Evolutionary conservation across 352 stramenopile genomes (phyloP), one percentile per base, ranked within the genome.

Genomic region (Phytophthora podocarpi): DNA sequence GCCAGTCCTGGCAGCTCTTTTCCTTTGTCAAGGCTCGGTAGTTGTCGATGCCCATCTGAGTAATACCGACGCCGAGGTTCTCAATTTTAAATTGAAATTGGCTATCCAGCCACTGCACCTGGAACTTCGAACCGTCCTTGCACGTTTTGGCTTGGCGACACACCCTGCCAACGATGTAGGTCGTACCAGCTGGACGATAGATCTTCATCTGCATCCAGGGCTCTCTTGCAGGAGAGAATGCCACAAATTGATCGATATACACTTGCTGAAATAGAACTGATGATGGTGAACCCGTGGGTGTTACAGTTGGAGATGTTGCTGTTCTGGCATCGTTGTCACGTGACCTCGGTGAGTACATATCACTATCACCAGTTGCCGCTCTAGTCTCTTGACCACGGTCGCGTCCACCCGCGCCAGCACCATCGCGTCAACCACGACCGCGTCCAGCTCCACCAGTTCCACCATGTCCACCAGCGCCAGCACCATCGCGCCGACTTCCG

Each of bases 221-320:
- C 20, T 52, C 27, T 13, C 18, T 52, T 3, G 18, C 18, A 4
- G 45, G 28, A 18, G 16, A 28, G 18, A 30, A 52, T 3, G 30
- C 30, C 28, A 39, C 45, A 20, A 39, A 23, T 52, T 52, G n/a
- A 28, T 37, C 45, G 18, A 52, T 41, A 20, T 31, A 52, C 18
- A 52, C 24, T 12, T 49, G 5, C 4, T 49, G 27, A n/a, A 49
- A 15, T 16, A 49, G 26, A 16, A 16, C n/a, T 4, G 36, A n/a
- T n/a, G n/a, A n/a, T n/a, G n/a, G n/a, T n/a, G n/a, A n/a, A n/a
- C n/a, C n/a, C n/a, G n/a, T n/a, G n/a, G n/a, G n/a, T n/a, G n/a
- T n/a, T n/a, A n/a, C n/a, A n/a, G n/a, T n/a, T n/a, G n/a, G n/a
- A n/a, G n/a, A n/a, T n/a, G n/a, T n/a, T n/a, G n/a, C n/a, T n/a